These are phyloP conservation scores for Hordeum vulgare DNA, from an alignment of 176 grass and related monocot genomes.

Conservation along the genomic window DNA sequence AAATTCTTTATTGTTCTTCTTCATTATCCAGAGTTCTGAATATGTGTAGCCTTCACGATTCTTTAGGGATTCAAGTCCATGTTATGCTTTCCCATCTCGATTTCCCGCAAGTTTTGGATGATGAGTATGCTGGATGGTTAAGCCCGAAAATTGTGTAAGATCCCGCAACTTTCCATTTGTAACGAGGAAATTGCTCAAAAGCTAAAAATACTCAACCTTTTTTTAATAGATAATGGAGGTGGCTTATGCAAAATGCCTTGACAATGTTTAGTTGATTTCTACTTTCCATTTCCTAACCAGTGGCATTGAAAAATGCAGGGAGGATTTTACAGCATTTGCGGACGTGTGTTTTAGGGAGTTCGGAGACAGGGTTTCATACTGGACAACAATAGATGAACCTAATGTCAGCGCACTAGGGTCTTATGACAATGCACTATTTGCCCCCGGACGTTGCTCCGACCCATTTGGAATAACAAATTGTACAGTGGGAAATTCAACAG, in stretches of 20 bases:
- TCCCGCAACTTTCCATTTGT: background rate
- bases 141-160: slow-evolving; percentile 48
- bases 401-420: background rate
- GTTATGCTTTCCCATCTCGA: slow-evolving; percentile 61
- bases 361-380: slow-evolving; percentile 35
- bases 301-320: slow-evolving; percentile 8
- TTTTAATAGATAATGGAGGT: background rate
- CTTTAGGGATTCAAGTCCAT: slow-evolving; percentile 62
- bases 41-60: background rate
- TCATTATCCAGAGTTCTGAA: background rate
- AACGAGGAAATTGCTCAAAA: background rate
- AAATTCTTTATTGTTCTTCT: background rate
- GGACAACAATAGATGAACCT: slow-evolving; percentile 31
- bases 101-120: slow-evolving; percentile 62
- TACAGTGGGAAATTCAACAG: slow-evolving; percentile 41
- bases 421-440: slow-evolving; percentile 26
- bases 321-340: slow-evolving; percentile 43
- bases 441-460: slow-evolving; percentile 43
- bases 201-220: background rate
- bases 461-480: slow-evolving; percentile 54
- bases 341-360: slow-evolving; percentile 50
- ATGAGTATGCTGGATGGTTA: slow-evolving; percentile 49
- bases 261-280: background rate
- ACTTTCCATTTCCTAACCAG: background rate
- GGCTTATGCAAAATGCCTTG: background rate